Percentiles rank a stretch among this genome's conserved stretches.
Evolutionary conservation across 108 stramenopile species (phyloP).

Genomic region (Chaetoceros tenuissimus): DNA sequence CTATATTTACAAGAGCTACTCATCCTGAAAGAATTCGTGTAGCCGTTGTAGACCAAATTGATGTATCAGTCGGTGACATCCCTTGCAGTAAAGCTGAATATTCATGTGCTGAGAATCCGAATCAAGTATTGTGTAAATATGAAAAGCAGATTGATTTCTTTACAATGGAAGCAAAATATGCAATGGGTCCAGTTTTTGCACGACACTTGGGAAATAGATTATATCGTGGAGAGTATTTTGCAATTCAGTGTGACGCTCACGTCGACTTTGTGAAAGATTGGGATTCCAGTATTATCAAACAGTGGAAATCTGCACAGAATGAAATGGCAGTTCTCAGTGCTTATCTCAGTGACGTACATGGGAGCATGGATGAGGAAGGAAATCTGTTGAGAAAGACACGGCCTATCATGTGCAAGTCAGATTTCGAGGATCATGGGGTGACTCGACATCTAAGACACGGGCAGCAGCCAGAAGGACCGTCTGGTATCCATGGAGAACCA

Average conservation of each 20-base stretch:
- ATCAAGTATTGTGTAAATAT: constrained; percentile 60
- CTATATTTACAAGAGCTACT: constrained; percentile 56
- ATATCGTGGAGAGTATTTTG: constrained; percentile 92
- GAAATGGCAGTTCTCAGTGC: constrained; percentile 86
- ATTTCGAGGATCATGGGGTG: constrained; percentile 28
- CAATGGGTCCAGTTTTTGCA: constrained; percentile 85
- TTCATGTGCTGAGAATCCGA: constrained; percentile 46
- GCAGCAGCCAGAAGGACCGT: constrained; percentile 75
- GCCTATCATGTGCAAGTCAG: constrained; percentile 80
- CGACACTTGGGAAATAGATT: constrained; percentile 76
- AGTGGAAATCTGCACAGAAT: constrained; percentile 73
- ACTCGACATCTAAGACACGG: constrained; percentile 67
- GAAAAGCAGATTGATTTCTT: constrained; percentile 51
- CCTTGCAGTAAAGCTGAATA: constrained; percentile 35
- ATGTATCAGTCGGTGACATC: constrained; percentile 18
- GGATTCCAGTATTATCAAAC: constrained; percentile 76
- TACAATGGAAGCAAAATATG: constrained; percentile 48
- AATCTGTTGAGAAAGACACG: constrained; percentile 28
- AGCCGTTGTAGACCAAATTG: constrained; percentile 68
- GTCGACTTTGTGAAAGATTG: constrained; percentile 81
- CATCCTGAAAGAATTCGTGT: constrained; percentile 75
- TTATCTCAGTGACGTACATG: constrained; percentile 64
- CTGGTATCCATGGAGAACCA: constrained; percentile 38
- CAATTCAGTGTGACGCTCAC: constrained; percentile 92
- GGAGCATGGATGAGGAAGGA: constrained; percentile 50